Evolutionary conservation across 164 flowering plant genomes (phyloP).

Genomic region (Nymphaea thermarum): DNA sequence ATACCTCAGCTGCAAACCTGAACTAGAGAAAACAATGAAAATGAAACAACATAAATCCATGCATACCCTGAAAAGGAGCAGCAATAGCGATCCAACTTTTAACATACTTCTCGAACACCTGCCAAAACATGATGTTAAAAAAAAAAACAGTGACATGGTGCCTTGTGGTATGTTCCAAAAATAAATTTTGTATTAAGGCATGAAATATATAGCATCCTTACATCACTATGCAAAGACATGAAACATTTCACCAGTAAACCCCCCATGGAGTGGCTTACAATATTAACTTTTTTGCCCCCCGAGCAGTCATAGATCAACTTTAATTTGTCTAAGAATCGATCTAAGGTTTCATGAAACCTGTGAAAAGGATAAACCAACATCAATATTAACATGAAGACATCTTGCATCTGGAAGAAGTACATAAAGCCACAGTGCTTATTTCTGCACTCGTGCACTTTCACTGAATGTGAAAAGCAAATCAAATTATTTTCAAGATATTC

Average conservation of each 20-base stretch:
- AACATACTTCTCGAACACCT: conserved; percentile 96
- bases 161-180: not conserved
- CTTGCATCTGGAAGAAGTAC: too few relatives aligned
- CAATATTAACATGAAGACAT: too few relatives aligned
- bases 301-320: conserved; percentile 68
- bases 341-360: conserved; percentile 72
- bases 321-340: conserved; percentile 58
- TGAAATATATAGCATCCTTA: conserved; percentile 15
- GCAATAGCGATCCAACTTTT: conserved; percentile 97
- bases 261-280: conserved; percentile 98
- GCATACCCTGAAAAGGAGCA: conserved; percentile 86
- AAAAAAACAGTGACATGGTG: too few relatives aligned
- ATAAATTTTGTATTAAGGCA: not conserved
- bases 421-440: too few relatives aligned
- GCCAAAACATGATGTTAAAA: not conserved
- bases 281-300: conserved; percentile 73
- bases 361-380: conserved; percentile 3
- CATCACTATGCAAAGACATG: conserved; percentile 81
- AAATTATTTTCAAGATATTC: too few relatives aligned
- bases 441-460: too few relatives aligned
- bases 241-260: conserved; percentile 94
- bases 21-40: not conserved
- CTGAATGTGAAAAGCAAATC: too few relatives aligned
- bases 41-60: not conserved
- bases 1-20: too few relatives aligned